Base-by-base conservation (phyloP, 257 asterid genomes). In the Solanum stenotomum region DNA sequence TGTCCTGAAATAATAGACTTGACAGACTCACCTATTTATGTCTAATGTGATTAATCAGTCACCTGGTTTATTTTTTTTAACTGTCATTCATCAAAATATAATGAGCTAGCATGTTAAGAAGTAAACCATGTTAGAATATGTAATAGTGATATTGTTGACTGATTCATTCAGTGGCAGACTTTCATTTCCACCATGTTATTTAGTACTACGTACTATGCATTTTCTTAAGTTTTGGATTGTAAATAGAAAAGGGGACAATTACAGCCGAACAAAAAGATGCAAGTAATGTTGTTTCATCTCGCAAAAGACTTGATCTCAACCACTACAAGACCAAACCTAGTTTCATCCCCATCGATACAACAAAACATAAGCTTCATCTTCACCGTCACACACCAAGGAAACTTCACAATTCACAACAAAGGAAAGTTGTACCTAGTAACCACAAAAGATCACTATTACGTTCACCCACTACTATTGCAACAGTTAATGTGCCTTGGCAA, bases 1-100 rank as follows among this genome's bases (percentile, higher is more conserved):
- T 85, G 81, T 86, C 94, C 94, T 77, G 98, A 94, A 90, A 90
- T 96, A 89, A 95, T 97, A n/a, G 99, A 97, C 93, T 89, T 97
- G 93, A 95, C 99, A 52, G 92, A 90, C 65, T 96, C 98, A 78
- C 98, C 98, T 49, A 46, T 95, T 88, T 87, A 40, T 44, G 87
- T 90, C 72, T 91, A 81, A 87, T 91, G 90, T 89, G 89, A 70
- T 27, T 14, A 25, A 67, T 25, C 34, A 25, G 77, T 70, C 35
- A 8, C 78, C 76, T 70, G 37, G 76, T 68, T 68, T 68, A 7
- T 29, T 70, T 49, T 49, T 14, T 29, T 15, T 31, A 31, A 71
- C 13, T 15, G n/a, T 71, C 78, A 18, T 27, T 71, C 78, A 71
- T 27, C 78, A 71, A 71, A 71, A 31, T 31, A 31, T 31, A 29